A percentile compares a stretch with the other conserved stretches of the same genome.
Conservation (phyloP, 352 stramenopile species). For the Pythium utonaiense region DNA sequence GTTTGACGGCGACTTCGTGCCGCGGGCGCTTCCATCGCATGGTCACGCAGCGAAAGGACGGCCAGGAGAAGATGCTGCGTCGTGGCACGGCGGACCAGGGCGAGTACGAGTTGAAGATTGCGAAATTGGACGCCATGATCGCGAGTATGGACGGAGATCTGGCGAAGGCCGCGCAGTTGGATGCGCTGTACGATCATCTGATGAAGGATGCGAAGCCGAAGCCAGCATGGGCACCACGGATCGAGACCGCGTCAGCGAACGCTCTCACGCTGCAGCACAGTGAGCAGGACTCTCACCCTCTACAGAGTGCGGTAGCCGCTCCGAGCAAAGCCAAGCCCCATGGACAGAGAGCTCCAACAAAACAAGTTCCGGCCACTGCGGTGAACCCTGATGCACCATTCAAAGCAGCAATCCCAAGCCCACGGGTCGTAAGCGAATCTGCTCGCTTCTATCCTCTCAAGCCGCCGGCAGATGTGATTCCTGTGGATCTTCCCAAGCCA, state of each 20-base stretch:
- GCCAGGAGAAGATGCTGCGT: constrained; percentile 19
- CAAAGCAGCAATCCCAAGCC: too few relatives aligned
- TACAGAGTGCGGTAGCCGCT: too few relatives aligned
- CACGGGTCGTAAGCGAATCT: neutral
- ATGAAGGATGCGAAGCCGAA: constrained; percentile 5
- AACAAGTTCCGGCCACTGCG: too few relatives aligned
- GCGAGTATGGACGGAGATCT: constrained; percentile 13
- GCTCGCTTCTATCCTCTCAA: neutral
- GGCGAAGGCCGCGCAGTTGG: constrained; percentile 7
- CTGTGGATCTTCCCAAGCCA: neutral
- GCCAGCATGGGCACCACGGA: too few relatives aligned
- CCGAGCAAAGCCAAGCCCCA: too few relatives aligned
- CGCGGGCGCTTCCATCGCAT: constrained; percentile 20
- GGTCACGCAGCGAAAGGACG: constrained; percentile 16
- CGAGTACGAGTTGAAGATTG: constrained; percentile 13
- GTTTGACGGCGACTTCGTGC: neutral
- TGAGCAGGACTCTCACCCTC: too few relatives aligned
- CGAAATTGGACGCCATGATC: constrained; percentile 15
- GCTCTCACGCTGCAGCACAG: too few relatives aligned
- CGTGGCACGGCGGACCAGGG: neutral
- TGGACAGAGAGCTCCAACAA: too few relatives aligned
- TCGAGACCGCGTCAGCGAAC: too few relatives aligned
- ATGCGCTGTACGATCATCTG: constrained; percentile 2
- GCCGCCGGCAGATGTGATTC: neutral
- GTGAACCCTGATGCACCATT: too few relatives aligned